phyloP scores from a whole-genome alignment of 78 protist species.

The Mastigamoeba balamuthi region DNA sequence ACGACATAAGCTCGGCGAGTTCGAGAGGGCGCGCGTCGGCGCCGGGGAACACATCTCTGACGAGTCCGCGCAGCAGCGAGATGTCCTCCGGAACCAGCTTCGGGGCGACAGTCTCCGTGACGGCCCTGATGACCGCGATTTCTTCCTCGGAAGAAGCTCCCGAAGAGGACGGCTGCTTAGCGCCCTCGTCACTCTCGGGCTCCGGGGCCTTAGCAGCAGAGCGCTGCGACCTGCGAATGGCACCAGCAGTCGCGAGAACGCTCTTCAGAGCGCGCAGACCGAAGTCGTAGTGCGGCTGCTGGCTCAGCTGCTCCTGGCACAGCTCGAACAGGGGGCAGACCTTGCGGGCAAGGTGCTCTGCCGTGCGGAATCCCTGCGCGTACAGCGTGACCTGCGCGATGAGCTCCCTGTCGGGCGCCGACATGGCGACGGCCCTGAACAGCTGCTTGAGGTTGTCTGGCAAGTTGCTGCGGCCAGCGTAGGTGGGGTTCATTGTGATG shows the following conservation, averaged over 20 bases:
- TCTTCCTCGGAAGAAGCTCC: no score
- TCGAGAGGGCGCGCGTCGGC: slow-evolving; percentile 7
- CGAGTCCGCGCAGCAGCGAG: slow-evolving; percentile 62
- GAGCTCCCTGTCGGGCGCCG: slow-evolving; percentile 87
- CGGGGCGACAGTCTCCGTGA: slow-evolving; percentile 79
- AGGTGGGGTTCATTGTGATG: slow-evolving; percentile 99
- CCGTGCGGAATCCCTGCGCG: slow-evolving; percentile 90
- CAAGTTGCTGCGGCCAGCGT: slow-evolving; percentile 95
- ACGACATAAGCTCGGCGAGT: slow-evolving; percentile 8
- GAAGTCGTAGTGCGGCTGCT: slow-evolving; percentile 96
- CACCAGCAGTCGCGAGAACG: slow-evolving; percentile 89
- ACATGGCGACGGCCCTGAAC: slow-evolving; percentile 86
- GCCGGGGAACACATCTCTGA: slow-evolving; percentile 87
- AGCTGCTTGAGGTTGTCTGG: slow-evolving; percentile 98
- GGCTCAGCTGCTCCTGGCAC: slow-evolving; percentile 83
- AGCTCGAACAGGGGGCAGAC: slow-evolving; percentile 90
- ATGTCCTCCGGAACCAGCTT: slow-evolving; percentile 88
- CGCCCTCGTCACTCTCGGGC: no score
- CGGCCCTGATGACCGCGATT: slow-evolving; percentile 41
- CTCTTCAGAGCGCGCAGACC: slow-evolving; percentile 97
- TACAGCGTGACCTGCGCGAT: slow-evolving; percentile 95
- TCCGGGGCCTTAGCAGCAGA: neutral
- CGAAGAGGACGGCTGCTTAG: neutral
- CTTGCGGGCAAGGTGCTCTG: slow-evolving; percentile 79
- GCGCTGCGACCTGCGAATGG: slow-evolving; percentile 50